Evolutionary conservation across 1,284 basidiomycete species (phyloP).

Genomic region (Meira miltonrushii): DNA sequence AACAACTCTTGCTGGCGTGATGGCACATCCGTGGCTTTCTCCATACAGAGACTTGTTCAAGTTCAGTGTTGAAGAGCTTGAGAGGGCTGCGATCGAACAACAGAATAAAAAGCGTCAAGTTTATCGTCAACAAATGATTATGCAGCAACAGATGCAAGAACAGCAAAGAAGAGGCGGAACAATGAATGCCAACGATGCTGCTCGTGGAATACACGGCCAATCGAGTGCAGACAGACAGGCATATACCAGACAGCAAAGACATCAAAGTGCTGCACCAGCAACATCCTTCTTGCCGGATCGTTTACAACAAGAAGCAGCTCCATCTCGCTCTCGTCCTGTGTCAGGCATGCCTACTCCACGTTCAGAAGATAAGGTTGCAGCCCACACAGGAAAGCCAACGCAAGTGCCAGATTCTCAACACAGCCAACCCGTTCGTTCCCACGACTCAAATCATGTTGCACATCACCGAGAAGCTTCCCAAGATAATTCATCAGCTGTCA

Average conservation of each 20-base stretch:
- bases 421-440: background rate
- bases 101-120: slow-evolving; percentile 50
- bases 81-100: slow-evolving; percentile 50
- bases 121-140: slow-evolving; percentile 50
- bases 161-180: slow-evolving; percentile 27
- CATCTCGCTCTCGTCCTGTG: slow-evolving; percentile 12
- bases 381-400: no score
- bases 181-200: background rate
- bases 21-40: slow-evolving; percentile 50
- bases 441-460: background rate
- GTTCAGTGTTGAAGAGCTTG: slow-evolving; percentile 50
- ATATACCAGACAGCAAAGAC: slow-evolving; percentile 17
- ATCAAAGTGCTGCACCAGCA: slow-evolving; percentile 24
- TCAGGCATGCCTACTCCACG: slow-evolving; percentile 14
- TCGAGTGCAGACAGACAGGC: slow-evolving; percentile 9
- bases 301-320: slow-evolving; percentile 9
- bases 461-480: background rate
- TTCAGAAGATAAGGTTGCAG: background rate
- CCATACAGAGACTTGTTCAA: slow-evolving; percentile 51
- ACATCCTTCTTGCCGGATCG: slow-evolving; percentile 19
- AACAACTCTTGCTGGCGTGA: slow-evolving; percentile 45
- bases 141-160: slow-evolving; percentile 47
- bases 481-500: background rate
- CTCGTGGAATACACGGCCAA: background rate
- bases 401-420: background rate